phyloP scores from a whole-genome alignment of 805 yeast genomes.

The Lipomyces anomalus region DNA sequence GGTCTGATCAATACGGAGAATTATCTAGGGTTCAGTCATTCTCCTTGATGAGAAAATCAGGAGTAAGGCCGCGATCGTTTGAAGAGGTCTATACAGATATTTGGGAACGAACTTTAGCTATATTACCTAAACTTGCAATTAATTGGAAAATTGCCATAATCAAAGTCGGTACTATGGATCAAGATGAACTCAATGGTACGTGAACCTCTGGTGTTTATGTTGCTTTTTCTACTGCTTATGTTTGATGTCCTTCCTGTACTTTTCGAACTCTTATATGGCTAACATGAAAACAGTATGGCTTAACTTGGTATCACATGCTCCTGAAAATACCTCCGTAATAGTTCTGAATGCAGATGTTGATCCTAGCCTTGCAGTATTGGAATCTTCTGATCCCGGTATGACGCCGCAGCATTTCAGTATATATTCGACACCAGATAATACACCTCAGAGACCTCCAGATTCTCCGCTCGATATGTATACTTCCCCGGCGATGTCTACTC shows the following conservation, averaged over 20 bases:
- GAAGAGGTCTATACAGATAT: conserved; percentile 32
- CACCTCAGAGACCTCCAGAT: conserved; percentile 21
- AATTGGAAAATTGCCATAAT: conserved; percentile 35
- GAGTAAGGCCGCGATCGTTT: conserved; percentile 23
- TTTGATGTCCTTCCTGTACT: not conserved
- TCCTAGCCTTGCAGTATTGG: conserved; percentile 17
- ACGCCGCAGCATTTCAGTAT: conserved; percentile 9
- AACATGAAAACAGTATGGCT: conserved; percentile 18
- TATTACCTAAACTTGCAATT: conserved; percentile 24
- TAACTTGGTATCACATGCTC: conserved; percentile 15
- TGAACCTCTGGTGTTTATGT: not conserved
- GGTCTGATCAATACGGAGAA: conserved; percentile 81
- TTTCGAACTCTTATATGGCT: not conserved
- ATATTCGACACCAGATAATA: conserved; percentile 11
- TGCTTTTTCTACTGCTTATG: not conserved
- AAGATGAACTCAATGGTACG: conserved; percentile 28
- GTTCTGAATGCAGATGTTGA: conserved; percentile 13
- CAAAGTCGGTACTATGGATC: conserved; percentile 34
- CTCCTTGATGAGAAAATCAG: conserved; percentile 22
- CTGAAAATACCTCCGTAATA: conserved; percentile 8
- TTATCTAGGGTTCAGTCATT: conserved; percentile 55
- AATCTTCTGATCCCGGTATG: conserved; percentile 8
- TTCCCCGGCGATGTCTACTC: conserved; percentile 5
- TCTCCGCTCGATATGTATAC: conserved; percentile 30
- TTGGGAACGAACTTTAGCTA: conserved; percentile 32